Evolutionary conservation across 352 stramenopile genomes (phyloP), one percentile per base, ranked within the genome.

Genomic region (Phytophthora hibernalis): DNA sequence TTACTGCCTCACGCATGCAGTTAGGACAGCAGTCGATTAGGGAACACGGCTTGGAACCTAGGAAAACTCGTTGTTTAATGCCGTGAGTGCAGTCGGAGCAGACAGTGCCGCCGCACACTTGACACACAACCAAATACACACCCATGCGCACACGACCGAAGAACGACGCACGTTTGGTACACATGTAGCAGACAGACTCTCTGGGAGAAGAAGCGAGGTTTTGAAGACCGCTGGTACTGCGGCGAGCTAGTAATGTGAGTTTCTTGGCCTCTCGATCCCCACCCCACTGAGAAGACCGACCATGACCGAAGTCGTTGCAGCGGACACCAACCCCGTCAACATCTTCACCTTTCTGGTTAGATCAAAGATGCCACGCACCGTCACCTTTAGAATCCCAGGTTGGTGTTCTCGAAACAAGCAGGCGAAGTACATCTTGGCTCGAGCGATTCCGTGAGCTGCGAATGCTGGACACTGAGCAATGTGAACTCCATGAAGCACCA

Each of bases 211-310:
- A 28, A 3, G 40, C 54, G 16, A 57, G 54, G n/a, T 57, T 38
- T n/a, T 21, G 60, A 20, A 68, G 56, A 4, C 10, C 24, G 7
- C 21, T 18, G 10, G 43, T 54, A 18, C 70, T 70, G 20, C 56
- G 58, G 28, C 65, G 61, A 16, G 63, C 61, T 28, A 87, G 16
- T 16, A 85, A 58, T 0, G 76, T 87, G 16, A 86, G 61, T 54
- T 83, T 86, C 67, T 86, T 86, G 54, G 78, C 73, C 45, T 79
- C 59, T 0, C 69, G n/a, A 72, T 79, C 6, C 65, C 64, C 13
- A 83, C 69, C 11, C 74, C 75, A 26, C 76, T 80, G n/a, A 87
- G 55, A 33, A 82, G 30, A 11, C 76, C 74, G 5, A 75, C 61
- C 53, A 80, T 74, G 15, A 85, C 44, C 1, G 70, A 74, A 9